Percentiles rank a stretch among this genome's conserved stretches.
phyloP scores from a whole-genome alignment of 176 grass and related monocot genomes.

The Puccinellia tenuiflora region DNA sequence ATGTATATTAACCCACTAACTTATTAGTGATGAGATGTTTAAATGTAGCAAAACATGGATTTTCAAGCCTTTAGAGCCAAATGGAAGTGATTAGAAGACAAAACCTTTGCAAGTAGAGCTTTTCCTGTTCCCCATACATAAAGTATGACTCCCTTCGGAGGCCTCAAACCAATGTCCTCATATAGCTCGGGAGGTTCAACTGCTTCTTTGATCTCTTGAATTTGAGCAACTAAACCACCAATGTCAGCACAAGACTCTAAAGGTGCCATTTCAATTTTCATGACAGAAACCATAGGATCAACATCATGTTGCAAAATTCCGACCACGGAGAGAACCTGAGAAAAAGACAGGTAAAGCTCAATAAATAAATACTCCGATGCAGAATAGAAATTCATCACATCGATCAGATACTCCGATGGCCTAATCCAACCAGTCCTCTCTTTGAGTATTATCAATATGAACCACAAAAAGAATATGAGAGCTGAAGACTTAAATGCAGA shows the following conservation, averaged over 20 bases:
- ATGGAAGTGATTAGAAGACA: too few relatives aligned
- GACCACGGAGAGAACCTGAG: constrained; percentile 67
- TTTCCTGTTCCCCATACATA: constrained; percentile 75
- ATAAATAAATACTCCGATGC: background rate
- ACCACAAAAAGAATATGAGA: too few relatives aligned
- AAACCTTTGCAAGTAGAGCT: constrained; percentile 74
- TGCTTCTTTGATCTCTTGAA: constrained; percentile 84
- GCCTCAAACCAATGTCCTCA: constrained; percentile 74
- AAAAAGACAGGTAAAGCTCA: background rate
- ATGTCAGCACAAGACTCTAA: constrained; percentile 74
- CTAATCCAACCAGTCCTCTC: background rate
- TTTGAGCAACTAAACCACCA: constrained; percentile 71
- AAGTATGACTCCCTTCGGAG: constrained; percentile 74
- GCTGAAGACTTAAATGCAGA: too few relatives aligned
- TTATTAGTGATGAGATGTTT: too few relatives aligned
- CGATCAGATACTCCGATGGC: background rate
- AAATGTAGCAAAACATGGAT: too few relatives aligned
- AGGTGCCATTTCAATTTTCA: constrained; percentile 82
- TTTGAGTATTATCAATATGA: too few relatives aligned
- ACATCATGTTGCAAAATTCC: constrained; percentile 73
- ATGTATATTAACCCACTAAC: too few relatives aligned
- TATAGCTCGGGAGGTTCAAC: constrained; percentile 67
- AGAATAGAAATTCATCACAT: background rate
- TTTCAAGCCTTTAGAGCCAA: too few relatives aligned
- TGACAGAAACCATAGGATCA: constrained; percentile 81